Base-by-base conservation (phyloP, 306 rosid genomes). In the Prinsepia uniflora region DNA sequence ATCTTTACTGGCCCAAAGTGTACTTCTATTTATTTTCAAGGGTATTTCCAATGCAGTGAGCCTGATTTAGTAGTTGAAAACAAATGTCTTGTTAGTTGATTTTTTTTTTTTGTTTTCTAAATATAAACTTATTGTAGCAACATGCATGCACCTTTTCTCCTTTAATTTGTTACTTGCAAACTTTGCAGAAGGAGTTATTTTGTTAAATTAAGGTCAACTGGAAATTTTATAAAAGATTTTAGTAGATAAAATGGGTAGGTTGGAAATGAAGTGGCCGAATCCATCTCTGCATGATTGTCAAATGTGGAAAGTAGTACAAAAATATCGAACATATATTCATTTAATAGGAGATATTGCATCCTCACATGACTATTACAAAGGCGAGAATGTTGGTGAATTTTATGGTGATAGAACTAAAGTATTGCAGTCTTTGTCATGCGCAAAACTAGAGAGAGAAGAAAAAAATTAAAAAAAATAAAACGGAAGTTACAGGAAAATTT, bases 61-160 rank as follows among this genome's bases (percentile, higher is more conserved):
- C 44, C 20, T 73, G 17, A 53, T 64, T 46, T 55, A 58, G 24
- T 24, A 63, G 65, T 54, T 55, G 64, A 30, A 30, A 64, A 47
- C 6, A 34, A 49, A 8, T 14, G 6, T 45, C 14, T 67, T 9
- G 19, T 15, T 45, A 13, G n/a, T 49, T 36, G 34, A 34, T n/a
- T n/a, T n/a, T 56, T 10, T 56, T 2, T 56, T 56, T 56, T 22
- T 4, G 40, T 10, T 56, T 46, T 56, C 40, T 6, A 10, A 56
- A 55, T 10, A 56, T 10, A 22, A 56, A 67, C 18, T 14, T 36
- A 30, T 36, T 49, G 53, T 53, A 47, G 34, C 48, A 47, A 59
- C 19, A 34, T 61, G 63, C 19, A 47, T 8, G 14, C 41, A 36
- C 24, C 13, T 18, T 48, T 20, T 68, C 39, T 34, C 19, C 20